These are phyloP conservation scores for Talaromyces sp. DNA, from an alignment of 2,329 filamentous ascomycete genomes.

Conservation along the genomic window DNA sequence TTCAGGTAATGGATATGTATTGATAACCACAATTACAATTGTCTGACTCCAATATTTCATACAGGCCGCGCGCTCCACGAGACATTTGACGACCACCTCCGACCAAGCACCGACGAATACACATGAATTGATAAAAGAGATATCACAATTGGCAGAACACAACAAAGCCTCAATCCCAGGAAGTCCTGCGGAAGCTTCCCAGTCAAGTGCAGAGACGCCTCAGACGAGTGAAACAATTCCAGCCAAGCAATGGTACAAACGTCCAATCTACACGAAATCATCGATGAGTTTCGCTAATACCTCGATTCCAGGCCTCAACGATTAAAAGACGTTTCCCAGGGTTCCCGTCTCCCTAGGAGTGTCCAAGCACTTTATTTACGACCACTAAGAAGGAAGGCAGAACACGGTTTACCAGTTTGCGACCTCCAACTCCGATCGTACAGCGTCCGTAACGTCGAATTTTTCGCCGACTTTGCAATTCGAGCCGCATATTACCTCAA, in stretches of 20 bases:
- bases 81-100: slow-evolving; percentile 13
- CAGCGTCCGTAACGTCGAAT: slow-evolving; percentile 82
- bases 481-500: slow-evolving; percentile 92
- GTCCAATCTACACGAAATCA: not conserved
- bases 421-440: slow-evolving; percentile 92
- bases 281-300: not conserved
- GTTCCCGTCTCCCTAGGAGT: slow-evolving; percentile 66
- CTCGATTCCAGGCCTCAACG: slow-evolving; percentile 33
- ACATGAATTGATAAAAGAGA: not conserved
- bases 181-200: not conserved
- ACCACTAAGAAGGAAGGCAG: slow-evolving; percentile 70
- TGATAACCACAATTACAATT: not conserved
- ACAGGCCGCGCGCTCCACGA: slow-evolving; percentile 15
- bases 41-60: slow-evolving; percentile 1
- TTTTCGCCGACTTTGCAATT: slow-evolving; percentile 91
- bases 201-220: not conserved
- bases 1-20: slow-evolving; percentile 8
- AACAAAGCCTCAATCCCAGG: not conserved
- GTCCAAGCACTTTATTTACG: slow-evolving; percentile 84
- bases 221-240: not conserved
- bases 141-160: not conserved
- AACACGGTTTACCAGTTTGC: slow-evolving; percentile 78
- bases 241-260: slow-evolving; percentile 16
- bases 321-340: slow-evolving; percentile 31
- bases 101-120: slow-evolving; percentile 9